These are phyloP conservation scores for Takashimella tepidaria DNA, from an alignment of 1,284 basidiomycete genomes.

Conservation along the genomic window DNA sequence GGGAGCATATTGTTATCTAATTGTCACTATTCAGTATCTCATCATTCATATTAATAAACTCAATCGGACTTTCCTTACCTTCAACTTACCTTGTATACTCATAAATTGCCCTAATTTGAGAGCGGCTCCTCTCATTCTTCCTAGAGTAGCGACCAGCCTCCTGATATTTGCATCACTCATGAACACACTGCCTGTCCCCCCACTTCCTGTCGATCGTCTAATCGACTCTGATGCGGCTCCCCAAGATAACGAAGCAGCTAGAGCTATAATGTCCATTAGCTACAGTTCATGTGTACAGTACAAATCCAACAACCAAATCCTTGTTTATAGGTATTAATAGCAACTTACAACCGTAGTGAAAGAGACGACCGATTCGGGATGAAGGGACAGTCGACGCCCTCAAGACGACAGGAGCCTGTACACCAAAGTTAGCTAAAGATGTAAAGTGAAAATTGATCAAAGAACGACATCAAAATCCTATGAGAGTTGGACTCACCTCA, in stretches of 20 bases:
- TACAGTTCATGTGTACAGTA: too few species aligned
- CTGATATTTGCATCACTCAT: slow-evolving; percentile 86
- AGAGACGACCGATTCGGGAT: slow-evolving; percentile 75
- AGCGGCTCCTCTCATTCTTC: slow-evolving; percentile 92
- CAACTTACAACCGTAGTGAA: slow-evolving; percentile 86
- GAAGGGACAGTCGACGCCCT: slow-evolving; percentile 62
- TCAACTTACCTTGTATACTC: slow-evolving; percentile 79
- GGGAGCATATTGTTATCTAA: slow-evolving; percentile 79
- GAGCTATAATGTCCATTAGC: slow-evolving; percentile 59
- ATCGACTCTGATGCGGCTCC: slow-evolving; percentile 51
- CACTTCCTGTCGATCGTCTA: slow-evolving; percentile 36
- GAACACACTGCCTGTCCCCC: slow-evolving; percentile 54
- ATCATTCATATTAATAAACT: too few species aligned
- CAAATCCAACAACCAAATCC: too few species aligned
- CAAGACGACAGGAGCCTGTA: slow-evolving; percentile 34
- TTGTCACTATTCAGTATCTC: not conserved
- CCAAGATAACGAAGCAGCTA: slow-evolving; percentile 46
- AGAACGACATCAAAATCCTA: not conserved
- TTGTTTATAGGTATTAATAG: too few species aligned
- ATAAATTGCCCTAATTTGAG: slow-evolving; percentile 96
- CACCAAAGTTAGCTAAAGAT: slow-evolving; percentile 4
- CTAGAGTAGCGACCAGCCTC: slow-evolving; percentile 83
- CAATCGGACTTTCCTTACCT: too few species aligned
- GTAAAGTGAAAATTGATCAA: too few species aligned
- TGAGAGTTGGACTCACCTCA: slow-evolving; percentile 18